Percentiles rank a stretch among this genome's conserved stretches.
phyloP scores from a whole-genome alignment of 2,329 filamentous ascomycete species.

The Arthrobotrys iridis region DNA sequence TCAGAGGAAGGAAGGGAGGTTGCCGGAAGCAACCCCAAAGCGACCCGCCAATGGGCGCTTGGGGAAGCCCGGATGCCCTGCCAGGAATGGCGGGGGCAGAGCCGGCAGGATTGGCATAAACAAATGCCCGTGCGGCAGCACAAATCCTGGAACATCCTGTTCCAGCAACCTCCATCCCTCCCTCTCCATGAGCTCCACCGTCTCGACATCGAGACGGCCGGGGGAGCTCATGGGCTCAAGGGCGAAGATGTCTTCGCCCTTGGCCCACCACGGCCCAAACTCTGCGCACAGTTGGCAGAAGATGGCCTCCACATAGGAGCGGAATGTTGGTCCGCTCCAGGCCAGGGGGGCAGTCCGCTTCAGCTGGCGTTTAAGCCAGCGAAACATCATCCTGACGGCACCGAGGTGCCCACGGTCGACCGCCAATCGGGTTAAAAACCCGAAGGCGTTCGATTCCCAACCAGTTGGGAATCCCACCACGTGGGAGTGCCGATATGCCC shows the following conservation, averaged over 20 bases:
- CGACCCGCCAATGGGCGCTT: not conserved
- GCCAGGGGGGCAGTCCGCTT: conserved; percentile 22
- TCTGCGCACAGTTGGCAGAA: conserved; percentile 27
- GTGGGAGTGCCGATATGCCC: conserved; percentile 3
- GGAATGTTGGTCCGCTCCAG: conserved; percentile 15
- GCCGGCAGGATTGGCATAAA: not conserved
- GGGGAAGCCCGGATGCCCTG: not conserved
- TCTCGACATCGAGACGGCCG: conserved; percentile 9
- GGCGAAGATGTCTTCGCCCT: not conserved
- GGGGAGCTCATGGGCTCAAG: not conserved
- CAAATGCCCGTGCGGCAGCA: not conserved
- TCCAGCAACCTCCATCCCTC: conserved; percentile 30
- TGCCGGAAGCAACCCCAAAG: not conserved
- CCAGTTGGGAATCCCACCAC: conserved; percentile 25
- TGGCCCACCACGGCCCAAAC: conserved; percentile 18
- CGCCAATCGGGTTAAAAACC: conserved; percentile 20
- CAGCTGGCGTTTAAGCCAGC: conserved; percentile 34
- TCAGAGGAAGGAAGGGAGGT: not conserved
- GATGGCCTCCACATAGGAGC: conserved; percentile 4
- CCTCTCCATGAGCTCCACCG: conserved; percentile 10
- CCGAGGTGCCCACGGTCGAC: conserved; percentile 17
- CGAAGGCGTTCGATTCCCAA: conserved; percentile 33
- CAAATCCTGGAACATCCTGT: conserved; percentile 19
- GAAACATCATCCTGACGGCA: conserved; percentile 21
- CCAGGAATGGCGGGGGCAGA: conserved; percentile 3